Evolutionary conservation across 2,329 filamentous ascomycete species (phyloP), one percentile per base, ranked within the genome.

Genomic region (Orbilia oligospora): DNA sequence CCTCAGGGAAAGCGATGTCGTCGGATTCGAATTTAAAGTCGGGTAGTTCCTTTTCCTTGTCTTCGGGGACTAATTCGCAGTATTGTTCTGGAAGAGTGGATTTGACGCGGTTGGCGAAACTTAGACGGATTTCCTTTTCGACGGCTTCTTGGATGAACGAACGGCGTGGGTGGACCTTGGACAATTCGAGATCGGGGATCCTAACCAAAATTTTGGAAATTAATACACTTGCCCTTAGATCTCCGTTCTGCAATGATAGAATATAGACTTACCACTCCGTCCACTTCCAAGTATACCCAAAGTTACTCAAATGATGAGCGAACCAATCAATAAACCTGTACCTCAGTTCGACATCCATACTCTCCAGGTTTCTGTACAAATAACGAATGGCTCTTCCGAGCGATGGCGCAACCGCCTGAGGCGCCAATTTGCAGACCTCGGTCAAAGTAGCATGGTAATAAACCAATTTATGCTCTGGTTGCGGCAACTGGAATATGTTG

Each of bases 281-380:
- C 96, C 96, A 99, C 85, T 98, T 98, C 96, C 96, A 99, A 9
- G 96, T 96, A 84, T 98, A 99, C 67, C 97, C 96, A 83, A 99
- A 99, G 86, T 99, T 99, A 86, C 94, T 97, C 81, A 99, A 86
- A 86, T 99, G 96, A 84, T 99, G 96, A 18, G 95, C 90, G 83
- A 99, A 99, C 96, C 96, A 99, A 84, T 98, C 95, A 83, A 97
- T 87, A 85, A 98, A 98, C 27, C 96, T 90, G 82, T 94, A 92
- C 71, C 87, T 89, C 51, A 99, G 86, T 85, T 98, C 94, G 58
- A 97, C 87, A 83, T 99, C 96, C 87, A 98, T 90, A 1, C 88
- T 89, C 76, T 93, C 91, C 9, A 93, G 87, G 83, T 92, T 94
- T 80, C 92, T 90, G 86, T 97, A 99, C 80, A 97, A 87, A 83